Percentiles rank a stretch among this genome's conserved stretches.
Evolutionary conservation across 139 green algal genomes (phyloP).

Genomic region (Pycnococcus provasolii): DNA sequence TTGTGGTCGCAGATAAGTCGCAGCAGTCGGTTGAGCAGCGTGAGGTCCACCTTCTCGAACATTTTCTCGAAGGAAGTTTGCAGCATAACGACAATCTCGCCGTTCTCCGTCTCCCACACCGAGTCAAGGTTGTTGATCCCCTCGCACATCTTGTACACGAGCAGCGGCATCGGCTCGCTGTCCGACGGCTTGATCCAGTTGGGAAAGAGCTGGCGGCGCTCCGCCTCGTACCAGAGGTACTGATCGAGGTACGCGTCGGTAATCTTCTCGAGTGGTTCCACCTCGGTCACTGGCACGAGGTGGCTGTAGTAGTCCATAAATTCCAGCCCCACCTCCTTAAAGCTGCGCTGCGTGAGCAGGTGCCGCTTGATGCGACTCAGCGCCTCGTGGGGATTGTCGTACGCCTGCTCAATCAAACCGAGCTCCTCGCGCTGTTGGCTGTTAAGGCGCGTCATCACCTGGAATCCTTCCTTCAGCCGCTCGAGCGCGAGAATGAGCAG

Average conservation of each 20-base stretch:
- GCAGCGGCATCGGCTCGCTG: conserved; percentile 86
- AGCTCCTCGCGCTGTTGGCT: conserved; percentile 95
- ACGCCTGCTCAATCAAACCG: conserved; percentile 96
- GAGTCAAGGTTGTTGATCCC: conserved; percentile 63
- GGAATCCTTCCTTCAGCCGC: conserved; percentile 97
- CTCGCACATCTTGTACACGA: conserved; percentile 98
- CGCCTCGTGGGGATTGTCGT: conserved; percentile 99
- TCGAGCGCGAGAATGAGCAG: conserved; percentile 97
- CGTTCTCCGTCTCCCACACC: conserved; percentile 88
- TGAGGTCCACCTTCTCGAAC: conserved; percentile 98
- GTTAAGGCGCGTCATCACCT: conserved; percentile 86
- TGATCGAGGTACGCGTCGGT: conserved; percentile 97
- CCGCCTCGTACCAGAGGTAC: conserved; percentile 81
- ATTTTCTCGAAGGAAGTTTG: conserved; percentile 93
- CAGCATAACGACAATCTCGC: conserved; percentile 98
- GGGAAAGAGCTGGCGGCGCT: conserved; percentile 95
- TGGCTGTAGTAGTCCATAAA: conserved; percentile 98
- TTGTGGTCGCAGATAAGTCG: conserved; percentile 96
- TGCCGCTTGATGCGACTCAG: conserved; percentile 97
- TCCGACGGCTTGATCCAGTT: conserved; percentile 98
- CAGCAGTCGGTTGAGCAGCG: conserved; percentile 93
- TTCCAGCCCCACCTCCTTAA: conserved; percentile 97
- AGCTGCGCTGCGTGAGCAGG: conserved; percentile 91
- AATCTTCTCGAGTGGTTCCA: conserved; percentile 99
- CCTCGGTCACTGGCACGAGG: conserved; percentile 95